Base-by-base conservation (phyloP, 177 flowering plant genomes). In the Vitis hybrid region DNA sequence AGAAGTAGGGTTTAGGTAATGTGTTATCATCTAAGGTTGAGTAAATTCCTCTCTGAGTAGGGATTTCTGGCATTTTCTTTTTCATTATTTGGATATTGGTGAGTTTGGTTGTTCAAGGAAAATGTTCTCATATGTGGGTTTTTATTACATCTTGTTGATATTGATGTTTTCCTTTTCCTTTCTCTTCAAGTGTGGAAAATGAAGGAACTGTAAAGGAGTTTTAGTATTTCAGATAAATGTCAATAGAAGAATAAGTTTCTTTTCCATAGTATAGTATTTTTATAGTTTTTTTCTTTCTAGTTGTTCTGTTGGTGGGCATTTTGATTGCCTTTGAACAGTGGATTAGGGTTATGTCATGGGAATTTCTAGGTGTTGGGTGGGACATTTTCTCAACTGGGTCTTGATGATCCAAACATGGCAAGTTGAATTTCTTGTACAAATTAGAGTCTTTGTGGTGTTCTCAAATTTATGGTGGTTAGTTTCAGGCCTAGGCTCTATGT, bases 401-500 rank as follows among this genome's bases (percentile, higher is more conserved):
- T 61, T 76, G 74, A 80, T 70, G 65, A 77, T 73, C 50, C 68
- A 62, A 63, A n/a, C 61, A 56, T 62, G 77, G 68, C 69, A 70
- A 72, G 70, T 46, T 62, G 66, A 68, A 70, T 60, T 82, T 70
- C 18, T 78, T 27, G 71, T 72, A 40, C 71, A 72, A 55, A 67
- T 63, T 11, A 7, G 81, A 55, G 24, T 79, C 32, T 74, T 79
- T 46, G 4, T 81, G 72, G 62, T 82, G 18, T 32, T 77, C 27
- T 81, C 74, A 16, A 74, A 80, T 76, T 67, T 81, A 50, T 75
- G 74, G 70, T 62, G 75, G 49, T 30, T 64, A 11, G 97, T 83
- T 62, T 80, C 82, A 15, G 84, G 92, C 52, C 74, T 92, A 48
- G 99, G 99, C 16, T 91, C 99, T 30, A 93, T 95, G 98, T 88